Conservation (phyloP, 2,329 filamentous ascomycete species). For the Neophaeococcomyces mojaviensis region DNA sequence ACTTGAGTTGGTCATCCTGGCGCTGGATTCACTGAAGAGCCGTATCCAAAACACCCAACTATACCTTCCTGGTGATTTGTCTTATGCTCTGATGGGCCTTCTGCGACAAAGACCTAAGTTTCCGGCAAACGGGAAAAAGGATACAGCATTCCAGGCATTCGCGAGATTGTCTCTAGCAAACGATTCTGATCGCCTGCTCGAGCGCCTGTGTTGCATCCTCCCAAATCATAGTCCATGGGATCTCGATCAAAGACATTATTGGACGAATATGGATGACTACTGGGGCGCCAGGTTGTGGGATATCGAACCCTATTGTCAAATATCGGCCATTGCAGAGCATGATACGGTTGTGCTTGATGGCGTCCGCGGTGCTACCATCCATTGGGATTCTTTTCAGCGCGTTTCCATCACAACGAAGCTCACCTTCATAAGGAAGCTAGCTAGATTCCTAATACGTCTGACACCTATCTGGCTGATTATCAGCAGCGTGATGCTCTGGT, state of each 20-base stretch:
- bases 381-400: too few species aligned
- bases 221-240: too few species aligned
- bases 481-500: too few species aligned
- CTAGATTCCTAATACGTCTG: too few species aligned
- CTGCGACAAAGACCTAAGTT: constrained; percentile 34
- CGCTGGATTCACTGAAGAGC: constrained; percentile 34
- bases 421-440: too few species aligned
- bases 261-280: constrained; percentile 24
- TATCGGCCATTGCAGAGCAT: constrained; percentile 34
- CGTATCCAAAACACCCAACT: constrained; percentile 22
- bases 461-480: too few species aligned
- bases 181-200: constrained; percentile 38
- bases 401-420: too few species aligned
- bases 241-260: background rate
- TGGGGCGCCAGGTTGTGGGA: constrained; percentile 39
- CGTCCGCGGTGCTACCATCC: too few species aligned
- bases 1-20: constrained; percentile 36
- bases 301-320: constrained; percentile 35
- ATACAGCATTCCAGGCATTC: constrained; percentile 42
- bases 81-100: constrained; percentile 43
- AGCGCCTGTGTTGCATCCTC: constrained; percentile 39
- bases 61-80: constrained; percentile 34
- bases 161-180: constrained; percentile 41
- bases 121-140: constrained; percentile 29
- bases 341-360: constrained; percentile 39